Conservation (phyloP, 2,329 filamentous ascomycete genomes). For the Fusarium sp. region DNA sequence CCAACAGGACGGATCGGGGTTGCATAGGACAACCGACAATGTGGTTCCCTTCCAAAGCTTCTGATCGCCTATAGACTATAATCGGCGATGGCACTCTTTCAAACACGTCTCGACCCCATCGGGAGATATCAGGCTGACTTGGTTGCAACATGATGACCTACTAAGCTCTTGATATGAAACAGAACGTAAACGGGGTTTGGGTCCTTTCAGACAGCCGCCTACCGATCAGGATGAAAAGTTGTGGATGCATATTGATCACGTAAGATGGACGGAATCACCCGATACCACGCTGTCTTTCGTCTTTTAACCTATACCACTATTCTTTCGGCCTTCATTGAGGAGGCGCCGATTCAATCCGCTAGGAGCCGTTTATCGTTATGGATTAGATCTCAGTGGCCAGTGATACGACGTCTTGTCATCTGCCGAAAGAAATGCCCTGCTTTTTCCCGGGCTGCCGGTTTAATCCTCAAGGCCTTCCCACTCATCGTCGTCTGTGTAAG, state of each 20-base stretch:
- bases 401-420: neutral
- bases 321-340: neutral
- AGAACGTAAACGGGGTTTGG: conserved; percentile 20
- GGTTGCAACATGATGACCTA: neutral
- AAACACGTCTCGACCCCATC: neutral
- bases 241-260: neutral
- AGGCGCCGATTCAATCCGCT: neutral
- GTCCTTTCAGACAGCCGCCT: neutral
- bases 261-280: conserved; percentile 18
- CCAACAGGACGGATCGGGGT: neutral
- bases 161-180: neutral
- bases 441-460: neutral
- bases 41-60: neutral
- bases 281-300: conserved; percentile 6
- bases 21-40: neutral
- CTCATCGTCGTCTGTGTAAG: conserved; percentile 36
- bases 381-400: neutral
- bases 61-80: neutral
- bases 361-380: neutral
- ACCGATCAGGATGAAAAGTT: conserved; percentile 5
- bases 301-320: neutral
- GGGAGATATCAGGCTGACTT: neutral
- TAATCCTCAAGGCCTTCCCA: conserved; percentile 42
- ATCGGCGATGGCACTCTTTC: neutral
- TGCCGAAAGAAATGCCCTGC: neutral